phyloP scores from a whole-genome alignment of 345 rosid genomes.

The Eucalyptus lansdowneana region DNA sequence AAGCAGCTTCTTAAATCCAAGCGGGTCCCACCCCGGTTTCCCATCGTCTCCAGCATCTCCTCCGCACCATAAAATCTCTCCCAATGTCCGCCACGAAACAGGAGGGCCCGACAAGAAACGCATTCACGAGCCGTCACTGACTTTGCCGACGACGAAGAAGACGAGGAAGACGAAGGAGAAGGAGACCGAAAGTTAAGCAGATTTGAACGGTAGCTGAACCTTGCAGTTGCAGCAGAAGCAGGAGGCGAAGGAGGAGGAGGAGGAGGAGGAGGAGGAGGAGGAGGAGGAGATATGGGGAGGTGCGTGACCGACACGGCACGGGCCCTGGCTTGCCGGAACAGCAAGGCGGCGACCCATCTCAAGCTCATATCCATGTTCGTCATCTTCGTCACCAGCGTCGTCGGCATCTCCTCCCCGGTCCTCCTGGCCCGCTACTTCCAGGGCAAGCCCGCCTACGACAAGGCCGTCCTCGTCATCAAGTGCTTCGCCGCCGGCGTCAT shows the following conservation, averaged over 20 bases:
- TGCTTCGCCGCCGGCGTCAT: slow-evolving; percentile 98
- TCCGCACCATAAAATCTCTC: background rate
- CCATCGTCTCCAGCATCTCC: background rate
- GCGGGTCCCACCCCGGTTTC: background rate
- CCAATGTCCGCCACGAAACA: background rate
- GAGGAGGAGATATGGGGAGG: slow-evolving; percentile 15
- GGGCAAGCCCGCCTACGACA: slow-evolving; percentile 71
- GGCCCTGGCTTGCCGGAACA: slow-evolving; percentile 47
- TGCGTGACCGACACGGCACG: slow-evolving; percentile 46
- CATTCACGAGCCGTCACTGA: background rate
- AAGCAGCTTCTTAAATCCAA: background rate
- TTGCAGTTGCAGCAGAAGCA: background rate
- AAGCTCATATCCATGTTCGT: slow-evolving; percentile 44
- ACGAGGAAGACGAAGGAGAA: background rate
- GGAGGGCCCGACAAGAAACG: rapidly evolving
- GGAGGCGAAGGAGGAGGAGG: background rate
- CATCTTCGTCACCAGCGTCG: slow-evolving; percentile 62
- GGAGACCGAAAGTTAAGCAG: background rate
- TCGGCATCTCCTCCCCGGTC: slow-evolving; percentile 63
- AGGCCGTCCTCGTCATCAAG: slow-evolving; percentile 54
- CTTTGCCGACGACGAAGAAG: background rate
- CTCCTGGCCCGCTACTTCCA: slow-evolving; percentile 65
- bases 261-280: background rate
- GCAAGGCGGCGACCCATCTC: slow-evolving; percentile 52
- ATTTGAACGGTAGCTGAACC: background rate